Conservation (phyloP, 176 grass and related monocot genomes). For the Olyra latifolia region DNA sequence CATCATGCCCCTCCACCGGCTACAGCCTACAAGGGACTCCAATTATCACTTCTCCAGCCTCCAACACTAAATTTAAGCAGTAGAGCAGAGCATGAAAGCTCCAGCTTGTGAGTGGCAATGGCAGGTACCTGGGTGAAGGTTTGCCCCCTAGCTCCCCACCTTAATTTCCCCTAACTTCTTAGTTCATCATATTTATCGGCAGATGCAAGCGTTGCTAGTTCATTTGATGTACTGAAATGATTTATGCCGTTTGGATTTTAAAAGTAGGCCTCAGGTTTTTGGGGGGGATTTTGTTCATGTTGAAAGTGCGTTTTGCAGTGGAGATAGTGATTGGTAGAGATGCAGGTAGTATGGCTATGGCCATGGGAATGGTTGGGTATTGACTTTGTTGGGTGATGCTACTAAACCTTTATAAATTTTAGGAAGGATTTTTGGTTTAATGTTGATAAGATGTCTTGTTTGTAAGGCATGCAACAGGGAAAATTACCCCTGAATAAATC, state of each 20-base stretch:
- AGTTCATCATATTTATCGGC: background rate
- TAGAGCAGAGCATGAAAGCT: slow-evolving; percentile 4
- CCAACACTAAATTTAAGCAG: background rate
- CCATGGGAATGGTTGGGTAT: background rate
- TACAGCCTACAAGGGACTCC: background rate
- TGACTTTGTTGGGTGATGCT: background rate
- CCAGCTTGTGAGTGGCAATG: slow-evolving; percentile 23
- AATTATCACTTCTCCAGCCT: background rate
- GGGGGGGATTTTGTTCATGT: background rate
- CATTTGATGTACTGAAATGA: background rate
- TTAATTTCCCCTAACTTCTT: background rate
- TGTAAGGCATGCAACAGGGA: background rate
- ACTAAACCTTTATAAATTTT: background rate
- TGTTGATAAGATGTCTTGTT: background rate
- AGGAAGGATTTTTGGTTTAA: background rate
- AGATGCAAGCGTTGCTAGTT: background rate
- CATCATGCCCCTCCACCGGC: background rate
- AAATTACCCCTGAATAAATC: background rate
- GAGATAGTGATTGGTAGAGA: too few species aligned
- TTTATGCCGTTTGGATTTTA: background rate
- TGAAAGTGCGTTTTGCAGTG: background rate
- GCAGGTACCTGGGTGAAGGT: slow-evolving; percentile 63
- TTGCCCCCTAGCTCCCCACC: background rate
- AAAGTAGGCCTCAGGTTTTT: background rate
- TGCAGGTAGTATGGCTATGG: background rate